phyloP scores from a whole-genome alignment of 176 grass and related monocot genomes.

The Miscanthus lutarioriparius region DNA sequence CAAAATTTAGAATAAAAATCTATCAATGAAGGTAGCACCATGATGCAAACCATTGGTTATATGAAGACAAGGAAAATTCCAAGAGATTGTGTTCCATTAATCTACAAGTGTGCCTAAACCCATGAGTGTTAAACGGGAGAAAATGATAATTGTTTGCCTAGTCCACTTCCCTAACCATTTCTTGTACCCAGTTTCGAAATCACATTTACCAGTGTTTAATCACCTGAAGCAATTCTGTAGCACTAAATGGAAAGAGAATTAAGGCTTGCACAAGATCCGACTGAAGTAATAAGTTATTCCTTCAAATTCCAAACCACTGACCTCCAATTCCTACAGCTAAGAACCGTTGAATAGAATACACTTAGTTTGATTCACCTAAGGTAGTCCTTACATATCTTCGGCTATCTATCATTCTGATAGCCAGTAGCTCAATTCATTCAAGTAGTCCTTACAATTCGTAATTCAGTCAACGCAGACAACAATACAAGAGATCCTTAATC shows the following conservation, averaged over 20 bases:
- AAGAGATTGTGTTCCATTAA: background rate
- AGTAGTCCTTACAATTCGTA: background rate
- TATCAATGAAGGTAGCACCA: background rate
- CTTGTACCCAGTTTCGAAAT: background rate
- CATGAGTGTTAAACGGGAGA: background rate
- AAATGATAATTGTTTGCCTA: background rate
- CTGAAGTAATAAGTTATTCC: background rate
- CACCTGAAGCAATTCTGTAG: background rate
- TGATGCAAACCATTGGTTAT: background rate
- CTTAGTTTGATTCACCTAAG: background rate
- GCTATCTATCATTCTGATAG: background rate
- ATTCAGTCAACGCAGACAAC: background rate
- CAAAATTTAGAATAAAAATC: background rate
- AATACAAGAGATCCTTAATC: background rate
- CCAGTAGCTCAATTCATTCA: background rate
- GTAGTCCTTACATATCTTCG: background rate
- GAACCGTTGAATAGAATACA: background rate
- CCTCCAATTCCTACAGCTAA: slow-evolving; percentile 21
- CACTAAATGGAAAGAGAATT: background rate
- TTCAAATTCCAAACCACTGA: background rate
- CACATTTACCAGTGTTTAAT: background rate
- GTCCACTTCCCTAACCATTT: background rate
- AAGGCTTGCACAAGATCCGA: slow-evolving; percentile 3
- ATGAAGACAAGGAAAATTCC: background rate
- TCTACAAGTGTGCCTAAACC: background rate